Evolutionary conservation across 2,329 filamentous ascomycete species (phyloP), one percentile per base, ranked within the genome.

Genomic region (Akanthomyces muscarius): DNA sequence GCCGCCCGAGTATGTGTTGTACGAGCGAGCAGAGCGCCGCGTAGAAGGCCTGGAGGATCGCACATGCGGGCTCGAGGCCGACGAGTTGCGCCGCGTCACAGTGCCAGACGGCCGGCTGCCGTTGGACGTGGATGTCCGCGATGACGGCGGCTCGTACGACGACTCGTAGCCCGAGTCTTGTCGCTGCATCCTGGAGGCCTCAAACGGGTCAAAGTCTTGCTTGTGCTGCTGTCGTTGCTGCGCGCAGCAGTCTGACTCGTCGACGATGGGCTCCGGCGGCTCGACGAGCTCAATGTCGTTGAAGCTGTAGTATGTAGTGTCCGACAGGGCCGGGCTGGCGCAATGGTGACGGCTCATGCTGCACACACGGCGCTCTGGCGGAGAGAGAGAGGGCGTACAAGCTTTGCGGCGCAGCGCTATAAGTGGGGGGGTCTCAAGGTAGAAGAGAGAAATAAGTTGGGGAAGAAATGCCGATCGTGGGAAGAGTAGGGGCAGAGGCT

Each of bases 161-260:
- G 83, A 86, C 68, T 83, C 83, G 67, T 86, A 86, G 41, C 84
- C 84, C 0, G 84, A 86, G 69, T 86, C 83, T 64, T 85, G 82
- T 16, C 84, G 78, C 56, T 78, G 78, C 76, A 86, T 84, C 62
- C 75, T 76, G 54, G 70, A 68, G 0, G 76, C 71, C 14, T 56
- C 58, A 28, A 64, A 64, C 61, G 64, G 36, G 47, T 62, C 45
- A 64, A 33, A 63, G 28, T 59, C 56, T 28, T 38, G 63, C 21
- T 42, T 58, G 42, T 61, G 44, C 30, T 23, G 67, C 23, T 33
- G 59, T 42, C 54, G 66, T 55, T 11, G 58, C 42, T 58, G 44
- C 14, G 44, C 36, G 60, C 51, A 56, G 44, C 63, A 63, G 44
- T 68, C 64, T 23, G 67, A 56, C 42, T 62, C 66, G 59, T 62